Percentiles rank a stretch among this genome's conserved stretches.
Evolutionary conservation across 306 rosid species (phyloP).

Genomic region (Carpinus viminea): DNA sequence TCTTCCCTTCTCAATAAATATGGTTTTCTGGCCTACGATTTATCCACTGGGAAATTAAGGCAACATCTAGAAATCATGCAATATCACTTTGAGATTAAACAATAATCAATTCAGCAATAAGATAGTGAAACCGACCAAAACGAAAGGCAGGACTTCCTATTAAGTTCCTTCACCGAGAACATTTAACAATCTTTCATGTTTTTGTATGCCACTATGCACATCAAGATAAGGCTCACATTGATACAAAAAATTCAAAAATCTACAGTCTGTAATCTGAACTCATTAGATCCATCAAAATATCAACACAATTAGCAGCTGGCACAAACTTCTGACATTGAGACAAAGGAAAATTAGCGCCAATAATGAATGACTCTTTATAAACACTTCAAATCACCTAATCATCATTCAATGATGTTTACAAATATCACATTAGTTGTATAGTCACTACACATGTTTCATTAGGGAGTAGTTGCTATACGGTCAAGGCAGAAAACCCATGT

Average conservation of each 20-base stretch:
- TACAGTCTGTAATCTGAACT: not conserved
- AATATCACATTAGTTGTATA: not conserved
- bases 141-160: not conserved
- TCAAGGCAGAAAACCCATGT: too few species aligned
- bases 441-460: not conserved
- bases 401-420: not conserved
- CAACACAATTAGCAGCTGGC: not conserved
- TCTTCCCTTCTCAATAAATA: constrained; percentile 33
- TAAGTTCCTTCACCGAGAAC: not conserved
- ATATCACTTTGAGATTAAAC: not conserved
- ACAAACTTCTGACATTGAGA: not conserved
- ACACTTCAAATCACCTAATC: not conserved
- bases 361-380: not conserved
- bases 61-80: not conserved
- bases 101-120: not conserved
- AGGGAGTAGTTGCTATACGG: too few species aligned
- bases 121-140: not conserved
- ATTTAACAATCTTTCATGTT: not conserved
- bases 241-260: not conserved
- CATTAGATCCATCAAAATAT: not conserved
- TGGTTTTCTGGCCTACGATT: not conserved
- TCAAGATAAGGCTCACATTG: not conserved
- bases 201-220: not conserved
- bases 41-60: not conserved
- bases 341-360: not conserved